These are phyloP conservation scores for Mycotypha africana DNA, from an alignment of 371 early-diverging fungal genomes.

Conservation along the genomic window DNA sequence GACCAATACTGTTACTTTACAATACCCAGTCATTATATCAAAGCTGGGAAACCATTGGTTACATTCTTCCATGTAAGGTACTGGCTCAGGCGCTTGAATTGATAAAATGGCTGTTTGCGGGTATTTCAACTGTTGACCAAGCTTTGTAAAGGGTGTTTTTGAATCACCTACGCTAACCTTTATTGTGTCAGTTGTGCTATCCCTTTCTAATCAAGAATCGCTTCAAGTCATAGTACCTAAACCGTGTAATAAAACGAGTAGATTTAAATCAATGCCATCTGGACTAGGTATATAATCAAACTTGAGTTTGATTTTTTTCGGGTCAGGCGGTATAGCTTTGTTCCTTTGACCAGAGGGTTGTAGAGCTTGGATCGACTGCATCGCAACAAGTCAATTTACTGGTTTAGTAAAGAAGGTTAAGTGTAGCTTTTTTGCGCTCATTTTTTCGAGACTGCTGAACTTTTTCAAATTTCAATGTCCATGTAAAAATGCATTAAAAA, in stretches of 20 bases:
- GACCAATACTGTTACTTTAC: too few species aligned
- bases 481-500: too few species aligned
- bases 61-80: conserved; percentile 59
- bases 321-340: conserved; percentile 25
- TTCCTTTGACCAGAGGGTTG: too few species aligned
- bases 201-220: background rate
- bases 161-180: conserved; percentile 38
- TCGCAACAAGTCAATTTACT: too few species aligned
- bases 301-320: conserved; percentile 26
- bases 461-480: too few species aligned
- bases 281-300: conserved; percentile 49
- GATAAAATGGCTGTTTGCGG: conserved; percentile 68
- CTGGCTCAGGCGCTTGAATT: conserved; percentile 56
- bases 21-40: conserved; percentile 50
- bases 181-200: background rate
- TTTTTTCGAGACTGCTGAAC: too few species aligned
- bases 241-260: conserved; percentile 74
- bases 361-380: too few species aligned
- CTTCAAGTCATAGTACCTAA: conserved; percentile 46
- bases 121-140: conserved; percentile 54
- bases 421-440: too few species aligned
- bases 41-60: conserved; percentile 68
- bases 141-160: conserved; percentile 50
- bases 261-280: conserved; percentile 61
- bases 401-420: too few species aligned